These are phyloP conservation scores for Fusarium ambrosium DNA, from an alignment of 2,329 filamentous ascomycete genomes.

Conservation along the genomic window DNA sequence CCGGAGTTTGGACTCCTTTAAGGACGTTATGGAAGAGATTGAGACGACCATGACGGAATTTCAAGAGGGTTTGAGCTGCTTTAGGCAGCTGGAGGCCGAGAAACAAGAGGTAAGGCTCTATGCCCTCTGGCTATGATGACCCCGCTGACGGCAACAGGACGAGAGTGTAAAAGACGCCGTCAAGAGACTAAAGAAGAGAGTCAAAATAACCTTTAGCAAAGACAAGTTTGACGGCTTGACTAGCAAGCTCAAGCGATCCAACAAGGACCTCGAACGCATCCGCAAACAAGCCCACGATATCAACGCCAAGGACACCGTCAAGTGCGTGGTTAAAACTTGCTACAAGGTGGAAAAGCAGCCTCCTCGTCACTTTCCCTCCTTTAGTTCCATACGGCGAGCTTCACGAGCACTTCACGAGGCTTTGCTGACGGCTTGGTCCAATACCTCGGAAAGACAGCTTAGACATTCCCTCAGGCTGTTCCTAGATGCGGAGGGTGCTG, in stretches of 20 bases:
- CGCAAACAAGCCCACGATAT: neutral
- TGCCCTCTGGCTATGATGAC: neutral
- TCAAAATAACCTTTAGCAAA: neutral
- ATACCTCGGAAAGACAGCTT: neutral
- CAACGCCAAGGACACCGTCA: neutral
- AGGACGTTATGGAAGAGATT: neutral
- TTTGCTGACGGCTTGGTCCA: neutral
- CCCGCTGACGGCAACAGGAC: neutral
- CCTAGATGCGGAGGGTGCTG: neutral
- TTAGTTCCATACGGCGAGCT: neutral
- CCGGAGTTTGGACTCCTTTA: neutral
- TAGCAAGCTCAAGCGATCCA: neutral
- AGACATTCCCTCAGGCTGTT: neutral
- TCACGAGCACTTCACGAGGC: neutral
- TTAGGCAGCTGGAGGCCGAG: neutral
- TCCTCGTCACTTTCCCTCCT: neutral
- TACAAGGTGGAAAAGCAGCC: neutral
- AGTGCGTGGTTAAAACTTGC: neutral
- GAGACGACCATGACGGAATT: neutral
- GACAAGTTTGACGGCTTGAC: neutral
- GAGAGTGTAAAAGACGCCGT: neutral
- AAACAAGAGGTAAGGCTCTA: neutral
- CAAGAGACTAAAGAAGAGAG: neutral
- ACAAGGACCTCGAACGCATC: constrained; percentile 3
- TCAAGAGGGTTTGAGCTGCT: neutral